A percentile compares a stretch with the other conserved stretches of the same genome.
These are phyloP conservation scores for Roridomyces roridus DNA, from an alignment of 768 basidiomycete genomes.

Conservation along the genomic window DNA sequence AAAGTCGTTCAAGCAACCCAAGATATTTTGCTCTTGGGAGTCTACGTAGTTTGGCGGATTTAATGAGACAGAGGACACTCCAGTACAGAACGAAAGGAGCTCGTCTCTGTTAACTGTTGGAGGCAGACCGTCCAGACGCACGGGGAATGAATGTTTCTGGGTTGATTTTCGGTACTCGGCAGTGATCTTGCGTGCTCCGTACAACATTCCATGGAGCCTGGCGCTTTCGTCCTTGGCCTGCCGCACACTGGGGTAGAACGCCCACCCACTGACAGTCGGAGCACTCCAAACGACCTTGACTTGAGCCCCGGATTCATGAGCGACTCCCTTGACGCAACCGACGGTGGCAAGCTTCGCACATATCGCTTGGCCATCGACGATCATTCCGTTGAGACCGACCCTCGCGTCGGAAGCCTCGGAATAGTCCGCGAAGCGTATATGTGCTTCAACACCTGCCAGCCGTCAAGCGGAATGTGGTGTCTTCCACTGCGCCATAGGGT, in stretches of 20 bases:
- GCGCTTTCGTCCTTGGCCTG: slow-evolving; percentile 11
- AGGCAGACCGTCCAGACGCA: slow-evolving; percentile 10
- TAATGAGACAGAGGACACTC: slow-evolving; percentile 11
- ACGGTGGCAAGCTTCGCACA: slow-evolving; percentile 9
- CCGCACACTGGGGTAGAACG: slow-evolving; percentile 13
- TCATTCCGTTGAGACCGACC: slow-evolving; percentile 12
- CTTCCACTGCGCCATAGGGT: slow-evolving; percentile 12
- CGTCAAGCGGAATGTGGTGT: slow-evolving; percentile 11
- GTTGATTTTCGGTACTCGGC: slow-evolving; percentile 12
- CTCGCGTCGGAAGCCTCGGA: slow-evolving; percentile 16
- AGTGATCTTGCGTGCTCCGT: slow-evolving; percentile 3
- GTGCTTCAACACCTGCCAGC: slow-evolving; percentile 7
- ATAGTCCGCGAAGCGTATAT: slow-evolving; percentile 13
- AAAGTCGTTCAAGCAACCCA: background rate
- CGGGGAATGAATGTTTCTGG: slow-evolving; percentile 11
- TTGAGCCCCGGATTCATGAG: slow-evolving; percentile 1
- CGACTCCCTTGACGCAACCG: slow-evolving; percentile 4
- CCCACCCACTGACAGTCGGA: slow-evolving; percentile 20
- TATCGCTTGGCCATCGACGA: slow-evolving; percentile 1
- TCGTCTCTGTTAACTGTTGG: background rate
- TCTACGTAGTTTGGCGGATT: slow-evolving; percentile 9
- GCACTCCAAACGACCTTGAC: slow-evolving; percentile 18
- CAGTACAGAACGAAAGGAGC: slow-evolving; percentile 9
- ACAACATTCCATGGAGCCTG: slow-evolving; percentile 15
- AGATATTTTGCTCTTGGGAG: slow-evolving; percentile 11